A percentile compares a stretch with the other conserved stretches of the same genome.
Evolutionary conservation across 306 rosid species (phyloP).

Genomic region (Prunus dulcis): DNA sequence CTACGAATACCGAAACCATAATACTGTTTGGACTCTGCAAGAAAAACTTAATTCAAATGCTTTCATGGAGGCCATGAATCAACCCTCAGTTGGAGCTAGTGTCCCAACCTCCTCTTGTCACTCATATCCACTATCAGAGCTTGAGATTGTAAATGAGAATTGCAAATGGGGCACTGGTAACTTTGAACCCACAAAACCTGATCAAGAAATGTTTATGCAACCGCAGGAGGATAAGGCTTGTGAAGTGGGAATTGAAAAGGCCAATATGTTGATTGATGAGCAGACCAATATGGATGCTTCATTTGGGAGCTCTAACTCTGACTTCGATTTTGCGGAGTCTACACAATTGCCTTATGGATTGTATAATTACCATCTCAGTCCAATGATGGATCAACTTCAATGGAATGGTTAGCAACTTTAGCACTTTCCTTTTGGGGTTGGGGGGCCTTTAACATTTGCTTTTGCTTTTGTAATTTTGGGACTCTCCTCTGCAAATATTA

Average conservation of each 20-base stretch:
- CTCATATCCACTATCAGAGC: slow-evolving; percentile 17
- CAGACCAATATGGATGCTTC: slow-evolving; percentile 15
- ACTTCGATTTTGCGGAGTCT: slow-evolving; percentile 30
- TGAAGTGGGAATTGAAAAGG: not conserved
- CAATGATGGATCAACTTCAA: slow-evolving; percentile 24
- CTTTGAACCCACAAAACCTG: slow-evolving; percentile 2
- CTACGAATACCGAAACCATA: slow-evolving; percentile 15
- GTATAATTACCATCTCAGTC: slow-evolving; percentile 20
- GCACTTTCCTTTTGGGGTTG: not conserved
- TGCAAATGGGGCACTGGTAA: slow-evolving; percentile 4
- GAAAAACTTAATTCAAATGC: not conserved
- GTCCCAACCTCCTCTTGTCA: not conserved
- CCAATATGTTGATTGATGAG: not conserved
- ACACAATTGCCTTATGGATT: slow-evolving; percentile 18
- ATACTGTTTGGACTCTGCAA: slow-evolving; percentile 14
- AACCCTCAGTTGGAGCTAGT: not conserved
- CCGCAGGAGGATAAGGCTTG: slow-evolving; percentile 6
- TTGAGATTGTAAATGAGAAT: slow-evolving; percentile 2
- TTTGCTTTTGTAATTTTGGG: not conserved
- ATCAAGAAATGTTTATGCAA: not conserved
- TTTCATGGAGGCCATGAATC: not conserved
- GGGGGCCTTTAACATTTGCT: not conserved
- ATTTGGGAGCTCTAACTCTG: slow-evolving; percentile 23
- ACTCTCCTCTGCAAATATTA: not conserved
- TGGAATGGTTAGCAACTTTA: slow-evolving; percentile 14